A percentile compares a stretch with the other conserved stretches of the same genome.
Evolutionary conservation across 495 filamentous ascomycete genomes (phyloP).

Genomic region (Tuber magnatum): DNA sequence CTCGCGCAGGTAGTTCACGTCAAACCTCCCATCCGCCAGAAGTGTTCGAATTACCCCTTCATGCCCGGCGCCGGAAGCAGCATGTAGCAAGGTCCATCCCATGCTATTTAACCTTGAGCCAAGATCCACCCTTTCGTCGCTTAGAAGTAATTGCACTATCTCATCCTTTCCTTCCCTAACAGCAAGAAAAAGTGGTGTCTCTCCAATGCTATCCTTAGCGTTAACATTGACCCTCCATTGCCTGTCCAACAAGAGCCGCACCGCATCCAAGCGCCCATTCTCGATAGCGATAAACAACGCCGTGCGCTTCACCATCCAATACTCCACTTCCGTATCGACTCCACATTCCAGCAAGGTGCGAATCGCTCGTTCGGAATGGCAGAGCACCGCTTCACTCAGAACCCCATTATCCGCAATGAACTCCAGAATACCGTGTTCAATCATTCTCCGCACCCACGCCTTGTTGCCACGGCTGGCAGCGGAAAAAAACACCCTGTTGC

Average conservation of each 20-base stretch:
- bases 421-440: background rate
- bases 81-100: background rate
- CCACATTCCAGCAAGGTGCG: background rate
- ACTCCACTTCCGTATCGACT: background rate
- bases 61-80: background rate
- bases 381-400: conserved; percentile 3
- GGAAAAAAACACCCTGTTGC: background rate
- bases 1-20: background rate
- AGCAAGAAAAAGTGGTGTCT: conserved; percentile 2
- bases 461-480: background rate
- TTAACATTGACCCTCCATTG: background rate
- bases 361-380: background rate
- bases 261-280: background rate
- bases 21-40: background rate
- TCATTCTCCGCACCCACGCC: background rate
- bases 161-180: background rate
- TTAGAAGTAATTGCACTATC: background rate
- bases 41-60: background rate
- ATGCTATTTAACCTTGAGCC: background rate
- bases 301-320: conserved; percentile 3
- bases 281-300: background rate
- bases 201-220: background rate
- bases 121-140: background rate
- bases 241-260: background rate
- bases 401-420: background rate